Evolutionary conservation across 2,329 filamentous ascomycete species (phyloP).

Genomic region (Zasmidium angulare): DNA sequence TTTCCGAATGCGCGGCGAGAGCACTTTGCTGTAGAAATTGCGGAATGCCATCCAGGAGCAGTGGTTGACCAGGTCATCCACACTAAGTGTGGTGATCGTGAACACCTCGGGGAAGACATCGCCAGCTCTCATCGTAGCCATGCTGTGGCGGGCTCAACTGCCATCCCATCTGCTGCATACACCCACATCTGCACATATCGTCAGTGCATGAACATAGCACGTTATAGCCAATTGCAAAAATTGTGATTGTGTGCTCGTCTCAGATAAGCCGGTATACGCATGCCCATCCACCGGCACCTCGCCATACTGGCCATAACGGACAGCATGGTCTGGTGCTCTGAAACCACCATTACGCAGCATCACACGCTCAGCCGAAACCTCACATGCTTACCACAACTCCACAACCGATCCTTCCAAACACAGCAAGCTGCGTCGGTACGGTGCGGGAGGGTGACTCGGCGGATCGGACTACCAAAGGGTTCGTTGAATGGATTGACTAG

Average conservation of each 20-base stretch:
- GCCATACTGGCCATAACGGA: constrained; percentile 37
- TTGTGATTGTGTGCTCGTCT: constrained; percentile 13
- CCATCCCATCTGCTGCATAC: constrained; percentile 1
- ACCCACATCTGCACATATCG: neutral
- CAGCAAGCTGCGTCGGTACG: constrained; percentile 31
- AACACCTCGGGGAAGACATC: constrained; percentile 14
- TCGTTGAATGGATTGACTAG: constrained; percentile 44
- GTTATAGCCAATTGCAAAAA: neutral
- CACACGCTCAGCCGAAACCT: constrained; percentile 22
- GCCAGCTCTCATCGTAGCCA: constrained; percentile 4
- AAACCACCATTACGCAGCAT: constrained; percentile 33
- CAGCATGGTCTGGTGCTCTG: constrained; percentile 32
- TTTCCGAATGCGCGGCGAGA: constrained; percentile 44
- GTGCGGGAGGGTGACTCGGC: constrained; percentile 40
- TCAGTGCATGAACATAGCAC: constrained; percentile 5
- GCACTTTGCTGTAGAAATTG: constrained; percentile 16
- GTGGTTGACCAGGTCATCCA: constrained; percentile 17
- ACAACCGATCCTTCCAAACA: constrained; percentile 40
- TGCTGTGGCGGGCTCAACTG: constrained; percentile 5
- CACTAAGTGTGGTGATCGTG: constrained; percentile 16
- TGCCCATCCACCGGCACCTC: constrained; percentile 38
- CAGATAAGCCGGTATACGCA: constrained; percentile 42
- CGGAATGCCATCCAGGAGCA: constrained; percentile 22
- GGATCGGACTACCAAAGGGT: constrained; percentile 34
- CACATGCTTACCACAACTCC: constrained; percentile 34